Percentiles rank a stretch among this genome's conserved stretches.
These are phyloP conservation scores for Aurantiochytrium sp. DNA, from an alignment of 108 stramenopile species.

Conservation along the genomic window DNA sequence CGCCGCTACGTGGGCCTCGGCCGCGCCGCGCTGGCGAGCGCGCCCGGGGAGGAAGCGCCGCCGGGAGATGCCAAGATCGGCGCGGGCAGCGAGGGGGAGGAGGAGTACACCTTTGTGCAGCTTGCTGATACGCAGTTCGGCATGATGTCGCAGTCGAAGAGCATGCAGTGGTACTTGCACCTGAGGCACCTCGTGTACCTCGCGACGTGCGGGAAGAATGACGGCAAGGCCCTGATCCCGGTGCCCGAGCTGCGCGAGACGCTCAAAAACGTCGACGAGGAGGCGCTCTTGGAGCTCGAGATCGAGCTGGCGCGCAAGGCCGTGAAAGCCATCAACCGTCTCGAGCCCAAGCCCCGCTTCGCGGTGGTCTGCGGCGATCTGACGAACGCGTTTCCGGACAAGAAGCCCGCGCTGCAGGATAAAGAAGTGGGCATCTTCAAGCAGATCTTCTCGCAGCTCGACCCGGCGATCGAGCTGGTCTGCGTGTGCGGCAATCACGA, in stretches of 20 bases:
- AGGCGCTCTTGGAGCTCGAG: background rate
- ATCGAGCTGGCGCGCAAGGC: slow-evolving; percentile 15
- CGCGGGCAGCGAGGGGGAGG: background rate
- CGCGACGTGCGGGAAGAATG: background rate
- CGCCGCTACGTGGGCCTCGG: background rate
- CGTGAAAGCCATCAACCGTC: background rate
- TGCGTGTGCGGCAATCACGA: slow-evolving; percentile 79
- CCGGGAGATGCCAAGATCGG: background rate
- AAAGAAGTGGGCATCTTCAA: slow-evolving; percentile 61
- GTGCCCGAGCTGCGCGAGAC: background rate
- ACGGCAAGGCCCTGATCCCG: background rate
- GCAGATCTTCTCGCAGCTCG: slow-evolving; percentile 50
- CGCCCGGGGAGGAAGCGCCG: background rate
- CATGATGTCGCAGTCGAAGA: background rate
- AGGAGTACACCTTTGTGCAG: slow-evolving; percentile 31
- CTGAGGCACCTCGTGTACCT: background rate
- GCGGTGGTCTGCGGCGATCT: slow-evolving; percentile 13
- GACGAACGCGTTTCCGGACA: background rate
- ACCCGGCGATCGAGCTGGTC: slow-evolving; percentile 68
- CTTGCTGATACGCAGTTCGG: slow-evolving; percentile 24
- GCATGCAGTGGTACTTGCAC: background rate
- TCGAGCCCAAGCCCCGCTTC: background rate
- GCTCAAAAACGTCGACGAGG: background rate
- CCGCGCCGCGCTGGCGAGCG: too few species aligned
- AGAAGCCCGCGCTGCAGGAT: slow-evolving; percentile 64